phyloP scores from a whole-genome alignment of 441 rosid genomes.

The Erodium trifolium region DNA sequence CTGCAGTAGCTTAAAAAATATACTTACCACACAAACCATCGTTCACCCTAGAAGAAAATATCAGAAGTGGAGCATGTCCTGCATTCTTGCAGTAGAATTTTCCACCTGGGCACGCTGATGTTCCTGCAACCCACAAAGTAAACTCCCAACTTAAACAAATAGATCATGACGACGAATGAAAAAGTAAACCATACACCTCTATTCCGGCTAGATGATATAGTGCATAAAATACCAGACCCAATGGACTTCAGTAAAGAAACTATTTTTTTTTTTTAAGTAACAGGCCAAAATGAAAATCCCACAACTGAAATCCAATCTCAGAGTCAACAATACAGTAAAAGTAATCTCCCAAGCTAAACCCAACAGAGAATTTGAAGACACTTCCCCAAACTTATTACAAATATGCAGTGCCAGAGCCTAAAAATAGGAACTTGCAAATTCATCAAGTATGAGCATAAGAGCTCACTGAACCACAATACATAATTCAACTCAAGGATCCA shows the following conservation, averaged over 20 bases:
- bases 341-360: neutral
- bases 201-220: neutral
- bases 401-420: neutral
- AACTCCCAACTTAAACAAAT: neutral
- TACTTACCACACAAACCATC: slow-evolving; percentile 5
- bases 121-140: slow-evolving; percentile 3
- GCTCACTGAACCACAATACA: neutral
- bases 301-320: neutral
- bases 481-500: neutral
- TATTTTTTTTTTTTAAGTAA: too few relatives aligned
- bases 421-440: neutral
- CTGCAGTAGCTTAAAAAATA: neutral
- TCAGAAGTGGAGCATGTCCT: slow-evolving; percentile 1
- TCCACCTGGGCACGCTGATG: slow-evolving; percentile 4
- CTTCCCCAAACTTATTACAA: neutral
- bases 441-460: neutral
- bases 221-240: neutral
- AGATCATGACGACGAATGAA: neutral
- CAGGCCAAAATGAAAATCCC: slow-evolving; percentile 4
- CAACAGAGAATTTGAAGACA: neutral
- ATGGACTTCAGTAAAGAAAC: slow-evolving; percentile 1
- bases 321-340: neutral
- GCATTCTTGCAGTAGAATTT: slow-evolving; percentile 2
- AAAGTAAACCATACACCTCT: neutral
- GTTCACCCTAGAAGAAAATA: slow-evolving; percentile 6